Evolutionary conservation across 495 filamentous ascomycete genomes (phyloP).

Genomic region (Pseudomonodictys pantanalensis): DNA sequence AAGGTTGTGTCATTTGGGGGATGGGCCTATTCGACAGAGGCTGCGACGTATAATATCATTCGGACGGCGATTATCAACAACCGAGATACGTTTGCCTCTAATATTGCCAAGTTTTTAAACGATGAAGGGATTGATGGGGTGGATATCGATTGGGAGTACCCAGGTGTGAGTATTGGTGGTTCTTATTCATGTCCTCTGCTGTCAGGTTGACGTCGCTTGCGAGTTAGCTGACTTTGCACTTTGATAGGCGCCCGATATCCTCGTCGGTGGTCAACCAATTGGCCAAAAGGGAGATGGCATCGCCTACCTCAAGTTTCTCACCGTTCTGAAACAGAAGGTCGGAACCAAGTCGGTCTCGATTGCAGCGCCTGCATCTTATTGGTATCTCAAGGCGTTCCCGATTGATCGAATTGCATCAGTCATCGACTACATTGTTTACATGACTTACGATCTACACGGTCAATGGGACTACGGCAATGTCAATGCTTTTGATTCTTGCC

Average conservation of each 20-base stretch:
- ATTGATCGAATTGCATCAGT: not conserved
- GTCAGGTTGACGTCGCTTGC: not conserved
- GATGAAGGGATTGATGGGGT: slow-evolving; percentile 40
- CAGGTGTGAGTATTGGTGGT: no score
- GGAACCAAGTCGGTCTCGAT: slow-evolving; percentile 32
- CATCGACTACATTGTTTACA: slow-evolving; percentile 24
- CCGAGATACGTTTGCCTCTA: slow-evolving; percentile 39
- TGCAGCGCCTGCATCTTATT: slow-evolving; percentile 16
- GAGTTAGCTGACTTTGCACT: not conserved
- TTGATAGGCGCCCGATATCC: slow-evolving; percentile 39
- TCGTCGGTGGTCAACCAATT: slow-evolving; percentile 38
- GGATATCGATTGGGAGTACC: slow-evolving; percentile 48
- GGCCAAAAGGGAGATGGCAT: slow-evolving; percentile 32
- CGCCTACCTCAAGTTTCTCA: slow-evolving; percentile 40
- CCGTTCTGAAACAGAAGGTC: slow-evolving; percentile 2
- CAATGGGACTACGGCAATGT: slow-evolving; percentile 40
- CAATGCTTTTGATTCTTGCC: slow-evolving; percentile 34
- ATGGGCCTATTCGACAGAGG: slow-evolving; percentile 46
- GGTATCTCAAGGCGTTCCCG: slow-evolving; percentile 19
- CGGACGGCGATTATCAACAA: slow-evolving; percentile 43
- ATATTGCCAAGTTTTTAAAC: slow-evolving; percentile 40
- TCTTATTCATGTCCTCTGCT: not conserved
- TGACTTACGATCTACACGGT: slow-evolving; percentile 26
- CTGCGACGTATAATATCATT: slow-evolving; percentile 42
- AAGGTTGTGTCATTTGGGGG: slow-evolving; percentile 26